These are phyloP conservation scores for Podospora anserina DNA, from an alignment of 495 filamentous ascomycete species.

Conservation along the genomic window DNA sequence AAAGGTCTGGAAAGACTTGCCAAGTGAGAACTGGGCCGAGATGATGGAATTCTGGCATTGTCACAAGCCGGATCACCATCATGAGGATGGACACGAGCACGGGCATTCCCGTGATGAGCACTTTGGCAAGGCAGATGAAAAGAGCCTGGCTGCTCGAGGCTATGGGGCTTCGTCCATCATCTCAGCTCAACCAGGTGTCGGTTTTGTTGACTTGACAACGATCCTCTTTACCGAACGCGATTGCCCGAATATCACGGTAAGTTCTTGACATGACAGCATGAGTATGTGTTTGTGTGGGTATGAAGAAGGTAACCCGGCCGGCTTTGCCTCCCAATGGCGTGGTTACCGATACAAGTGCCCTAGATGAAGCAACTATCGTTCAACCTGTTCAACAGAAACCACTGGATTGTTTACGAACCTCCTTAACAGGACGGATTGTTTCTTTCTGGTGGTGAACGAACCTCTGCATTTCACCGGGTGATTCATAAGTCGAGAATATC, in stretches of 20 bases:
- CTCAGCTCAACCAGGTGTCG: slow-evolving; percentile 57
- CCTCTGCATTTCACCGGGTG: slow-evolving; percentile 51
- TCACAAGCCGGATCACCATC: slow-evolving; percentile 66
- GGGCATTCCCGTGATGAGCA: slow-evolving; percentile 24
- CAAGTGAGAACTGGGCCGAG: slow-evolving; percentile 96
- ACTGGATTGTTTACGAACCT: slow-evolving; percentile 25
- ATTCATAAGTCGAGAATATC: slow-evolving; percentile 48
- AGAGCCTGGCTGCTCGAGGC: slow-evolving; percentile 57
- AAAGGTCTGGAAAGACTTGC: slow-evolving; percentile 85
- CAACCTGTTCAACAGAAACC: slow-evolving; percentile 31
- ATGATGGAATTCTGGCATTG: slow-evolving; percentile 99
- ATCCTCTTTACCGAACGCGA: slow-evolving; percentile 66
- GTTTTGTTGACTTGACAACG: slow-evolving; percentile 76
- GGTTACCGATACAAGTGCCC: slow-evolving; percentile 93
- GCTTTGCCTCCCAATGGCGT: slow-evolving; percentile 54
- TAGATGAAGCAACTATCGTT: slow-evolving; percentile 51
- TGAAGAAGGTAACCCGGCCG: slow-evolving; percentile 81
- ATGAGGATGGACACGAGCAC: slow-evolving; percentile 35
- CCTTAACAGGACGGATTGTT: slow-evolving; percentile 30
- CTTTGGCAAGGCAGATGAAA: slow-evolving; percentile 34
- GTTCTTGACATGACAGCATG: slow-evolving; percentile 23
- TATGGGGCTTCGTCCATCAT: slow-evolving; percentile 74
- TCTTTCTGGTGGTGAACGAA: slow-evolving; percentile 29
- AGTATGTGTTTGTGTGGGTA: slow-evolving; percentile 50
- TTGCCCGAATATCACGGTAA: slow-evolving; percentile 63